Evolutionary conservation across 2,329 filamentous ascomycete genomes (phyloP).

Genomic region (Davidsoniella eucalypti): DNA sequence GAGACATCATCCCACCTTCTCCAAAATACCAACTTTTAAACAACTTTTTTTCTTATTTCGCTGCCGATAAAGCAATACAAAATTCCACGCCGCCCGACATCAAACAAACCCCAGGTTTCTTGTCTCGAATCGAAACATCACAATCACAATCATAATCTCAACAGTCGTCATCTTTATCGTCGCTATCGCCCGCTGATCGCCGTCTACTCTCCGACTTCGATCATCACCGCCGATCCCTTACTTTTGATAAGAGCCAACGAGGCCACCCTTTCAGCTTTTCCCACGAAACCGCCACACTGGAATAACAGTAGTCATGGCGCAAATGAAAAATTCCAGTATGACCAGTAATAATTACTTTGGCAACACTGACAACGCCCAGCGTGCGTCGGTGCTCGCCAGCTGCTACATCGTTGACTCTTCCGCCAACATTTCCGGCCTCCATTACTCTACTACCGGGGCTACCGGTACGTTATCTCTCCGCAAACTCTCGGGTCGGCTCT

Average conservation of each 20-base stretch:
- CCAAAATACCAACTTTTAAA: not conserved
- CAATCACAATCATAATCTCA: not conserved
- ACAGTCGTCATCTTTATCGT: not conserved
- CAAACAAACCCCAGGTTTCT: no score
- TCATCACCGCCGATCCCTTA: not conserved
- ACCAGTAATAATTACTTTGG: constrained; percentile 64
- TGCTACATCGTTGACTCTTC: constrained; percentile 73
- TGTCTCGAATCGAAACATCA: not conserved
- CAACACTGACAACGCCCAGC: constrained; percentile 42
- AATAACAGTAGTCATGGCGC: constrained; percentile 34
- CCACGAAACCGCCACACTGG: constrained; percentile 4
- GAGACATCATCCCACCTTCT: not conserved
- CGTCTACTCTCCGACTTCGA: not conserved
- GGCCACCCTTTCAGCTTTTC: constrained; percentile 4
- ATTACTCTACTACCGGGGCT: constrained; percentile 89
- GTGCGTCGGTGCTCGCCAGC: constrained; percentile 69
- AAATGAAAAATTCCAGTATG: constrained; percentile 55
- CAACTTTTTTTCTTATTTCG: no score
- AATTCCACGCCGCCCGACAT: no score
- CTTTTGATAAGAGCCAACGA: constrained; percentile 8
- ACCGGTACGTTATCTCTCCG: constrained; percentile 38
- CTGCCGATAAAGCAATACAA: no score
- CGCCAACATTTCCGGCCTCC: constrained; percentile 62
- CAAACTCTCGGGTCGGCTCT: not conserved
- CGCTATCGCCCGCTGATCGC: not conserved